Evolutionary conservation across 192 early-diverging fungal genomes (phyloP), one percentile per base, ranked within the genome.

Genomic region (Ambispora gerdemannii): DNA sequence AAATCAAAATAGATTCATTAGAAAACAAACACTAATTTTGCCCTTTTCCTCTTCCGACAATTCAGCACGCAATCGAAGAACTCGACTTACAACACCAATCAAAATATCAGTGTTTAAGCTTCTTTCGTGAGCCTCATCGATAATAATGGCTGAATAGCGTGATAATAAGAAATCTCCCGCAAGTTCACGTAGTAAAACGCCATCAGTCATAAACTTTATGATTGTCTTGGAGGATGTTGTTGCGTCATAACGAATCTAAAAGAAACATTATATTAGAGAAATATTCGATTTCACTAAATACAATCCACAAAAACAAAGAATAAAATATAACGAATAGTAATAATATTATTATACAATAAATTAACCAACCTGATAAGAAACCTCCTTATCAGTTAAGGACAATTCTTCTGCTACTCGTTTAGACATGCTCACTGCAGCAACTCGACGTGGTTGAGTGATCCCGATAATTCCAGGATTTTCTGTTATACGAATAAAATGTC

Each of bases 181-280:
- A 49, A 99, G 82, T 77, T 99, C 98, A 36, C 96, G 89, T 50
- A 99, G 84, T 63, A 99, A 78, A 70, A 99, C 95, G 82, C 98
- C 98, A 78, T 99, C 98, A 4, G 98, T 99, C 95, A 98, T 97
- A 68, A 98, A 99, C 81, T 98, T 98, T 69, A 98, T 92, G 19
- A 92, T 82, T 3, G 96, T 98, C 8, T 85, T 78, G 1, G 79
- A 56, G 0, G 86, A 87, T 1, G 87, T 87, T 0, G 88, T 92
- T 4, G 89, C 86, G 74, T 99, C 98, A 67, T 96, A 99, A 49
- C 98, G 90, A 52, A 99, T 90, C 81, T 91, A 78, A 6, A 67
- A 19, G 20, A n/a, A n/a, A n/a, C n/a, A n/a, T n/a, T n/a, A n/a
- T n/a, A n/a, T n/a, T n/a, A n/a, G n/a, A n/a, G n/a, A n/a, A n/a